A percentile compares a stretch with the other conserved stretches of the same genome.
These are phyloP conservation scores for Leptomonas pyrrhocoris DNA, from an alignment of 208 protist genomes.

Conservation along the genomic window DNA sequence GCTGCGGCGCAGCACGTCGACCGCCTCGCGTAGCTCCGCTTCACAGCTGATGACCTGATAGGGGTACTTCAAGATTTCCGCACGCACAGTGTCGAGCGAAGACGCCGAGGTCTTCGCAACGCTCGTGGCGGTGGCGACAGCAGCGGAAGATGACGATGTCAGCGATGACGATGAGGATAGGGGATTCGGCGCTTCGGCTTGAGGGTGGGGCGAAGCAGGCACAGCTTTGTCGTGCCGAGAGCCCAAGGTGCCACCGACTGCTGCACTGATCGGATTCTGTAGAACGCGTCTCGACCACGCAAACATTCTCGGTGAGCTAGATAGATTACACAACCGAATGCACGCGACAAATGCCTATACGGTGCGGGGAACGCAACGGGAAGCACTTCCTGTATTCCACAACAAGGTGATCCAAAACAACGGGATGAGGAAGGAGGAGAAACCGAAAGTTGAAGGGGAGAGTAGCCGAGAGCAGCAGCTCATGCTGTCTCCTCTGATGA, in stretches of 20 bases:
- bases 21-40: conserved; percentile 38
- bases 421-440: no score
- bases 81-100: conserved; percentile 7
- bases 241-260: not conserved
- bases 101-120: not conserved
- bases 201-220: not conserved
- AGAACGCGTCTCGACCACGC: not conserved
- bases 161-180: conserved; percentile 3
- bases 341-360: no score
- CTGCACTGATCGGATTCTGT: not conserved
- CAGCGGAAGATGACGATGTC: not conserved
- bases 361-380: no score
- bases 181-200: not conserved
- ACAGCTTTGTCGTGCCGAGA: not conserved
- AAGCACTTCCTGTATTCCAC: no score
- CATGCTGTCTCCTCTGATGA: no score
- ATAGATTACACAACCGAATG: not conserved
- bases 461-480: no score
- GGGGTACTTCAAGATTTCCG: conserved; percentile 57
- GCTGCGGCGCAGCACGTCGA: conserved; percentile 38
- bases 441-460: no score
- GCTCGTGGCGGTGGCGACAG: not conserved
- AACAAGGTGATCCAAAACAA: no score
- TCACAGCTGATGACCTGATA: conserved; percentile 70
- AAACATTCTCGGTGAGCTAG: not conserved